Conservation (phyloP, 2,329 filamentous ascomycete species). For the Corynespora cassiicola region DNA sequence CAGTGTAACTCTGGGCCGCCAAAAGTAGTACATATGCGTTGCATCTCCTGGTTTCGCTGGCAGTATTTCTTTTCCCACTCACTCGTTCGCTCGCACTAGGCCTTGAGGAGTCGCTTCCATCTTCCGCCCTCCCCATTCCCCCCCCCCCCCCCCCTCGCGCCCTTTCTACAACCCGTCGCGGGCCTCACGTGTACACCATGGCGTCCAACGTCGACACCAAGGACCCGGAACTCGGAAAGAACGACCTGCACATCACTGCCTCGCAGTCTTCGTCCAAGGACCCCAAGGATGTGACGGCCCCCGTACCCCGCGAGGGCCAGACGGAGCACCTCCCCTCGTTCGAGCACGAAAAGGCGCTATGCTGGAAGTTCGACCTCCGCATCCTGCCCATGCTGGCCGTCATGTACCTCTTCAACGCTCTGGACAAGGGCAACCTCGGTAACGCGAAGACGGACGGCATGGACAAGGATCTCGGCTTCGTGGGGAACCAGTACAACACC, state of each 20-base stretch:
- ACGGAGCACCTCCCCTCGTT: conserved; percentile 41
- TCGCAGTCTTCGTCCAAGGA: conserved; percentile 34
- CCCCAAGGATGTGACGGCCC: conserved; percentile 25
- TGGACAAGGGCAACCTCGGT: conserved; percentile 43
- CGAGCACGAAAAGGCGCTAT: conserved; percentile 50
- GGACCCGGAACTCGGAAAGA: conserved; percentile 37
- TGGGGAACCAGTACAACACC: conserved; percentile 70
- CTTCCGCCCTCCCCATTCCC: neutral
- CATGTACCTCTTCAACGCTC: conserved; percentile 65
- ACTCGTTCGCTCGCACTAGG: no score
- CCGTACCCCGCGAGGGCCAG: conserved; percentile 32
- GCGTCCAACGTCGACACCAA: conserved; percentile 21
- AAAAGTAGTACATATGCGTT: no score
- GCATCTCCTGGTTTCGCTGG: no score
- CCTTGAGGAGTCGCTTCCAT: no score
- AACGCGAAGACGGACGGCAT: conserved; percentile 55
- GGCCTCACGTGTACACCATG: conserved; percentile 29
- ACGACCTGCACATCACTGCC: conserved; percentile 32
- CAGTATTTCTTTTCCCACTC: no score
- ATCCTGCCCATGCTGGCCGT: conserved; percentile 65
- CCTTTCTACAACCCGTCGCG: neutral
- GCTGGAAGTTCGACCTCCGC: conserved; percentile 61
- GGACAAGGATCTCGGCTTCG: conserved; percentile 64
- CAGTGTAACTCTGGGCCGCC: no score
- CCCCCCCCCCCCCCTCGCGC: neutral